phyloP scores from a whole-genome alignment of 192 early-diverging fungal species.

The Geranomyces variabilis region DNA sequence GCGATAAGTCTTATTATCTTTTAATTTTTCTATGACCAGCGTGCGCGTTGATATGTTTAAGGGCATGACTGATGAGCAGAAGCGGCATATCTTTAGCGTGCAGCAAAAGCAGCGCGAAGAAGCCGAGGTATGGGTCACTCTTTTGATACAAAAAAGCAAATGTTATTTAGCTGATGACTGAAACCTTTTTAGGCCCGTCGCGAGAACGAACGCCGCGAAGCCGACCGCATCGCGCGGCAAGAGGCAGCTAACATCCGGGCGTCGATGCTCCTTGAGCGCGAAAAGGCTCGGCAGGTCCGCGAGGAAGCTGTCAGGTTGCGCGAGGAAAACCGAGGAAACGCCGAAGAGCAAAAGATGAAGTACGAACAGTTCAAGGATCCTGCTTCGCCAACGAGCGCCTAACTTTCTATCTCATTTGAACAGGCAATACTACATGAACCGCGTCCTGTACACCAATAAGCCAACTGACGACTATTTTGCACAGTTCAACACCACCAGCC shows the following conservation, averaged over 20 bases:
- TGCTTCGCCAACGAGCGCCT: not conserved
- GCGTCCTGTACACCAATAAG: constrained; percentile 57
- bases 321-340: constrained; percentile 44
- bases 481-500: constrained; percentile 61
- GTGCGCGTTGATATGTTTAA: constrained; percentile 63
- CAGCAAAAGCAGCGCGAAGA: constrained; percentile 56
- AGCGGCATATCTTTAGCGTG: constrained; percentile 38
- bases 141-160: too few relatives aligned
- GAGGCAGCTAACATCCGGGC: constrained; percentile 48
- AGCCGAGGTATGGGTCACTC: constrained; percentile 42
- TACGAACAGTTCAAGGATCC: too few relatives aligned
- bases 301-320: constrained; percentile 42
- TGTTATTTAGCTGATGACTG: too few relatives aligned
- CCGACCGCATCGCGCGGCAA: constrained; percentile 41
- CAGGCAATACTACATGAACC: constrained; percentile 52
- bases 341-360: constrained; percentile 47
- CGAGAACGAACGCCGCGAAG: constrained; percentile 34
- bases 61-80: constrained; percentile 56
- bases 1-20: too few relatives aligned
- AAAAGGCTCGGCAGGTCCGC: constrained; percentile 36
- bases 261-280: constrained; percentile 47
- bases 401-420: not conserved
- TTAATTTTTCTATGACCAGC: constrained; percentile 25
- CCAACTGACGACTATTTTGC: constrained; percentile 54
- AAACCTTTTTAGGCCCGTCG: not conserved